A percentile compares a stretch with the other conserved stretches of the same genome.
These are phyloP conservation scores for Benincasa hispida DNA, from an alignment of 306 rosid genomes.

Conservation along the genomic window DNA sequence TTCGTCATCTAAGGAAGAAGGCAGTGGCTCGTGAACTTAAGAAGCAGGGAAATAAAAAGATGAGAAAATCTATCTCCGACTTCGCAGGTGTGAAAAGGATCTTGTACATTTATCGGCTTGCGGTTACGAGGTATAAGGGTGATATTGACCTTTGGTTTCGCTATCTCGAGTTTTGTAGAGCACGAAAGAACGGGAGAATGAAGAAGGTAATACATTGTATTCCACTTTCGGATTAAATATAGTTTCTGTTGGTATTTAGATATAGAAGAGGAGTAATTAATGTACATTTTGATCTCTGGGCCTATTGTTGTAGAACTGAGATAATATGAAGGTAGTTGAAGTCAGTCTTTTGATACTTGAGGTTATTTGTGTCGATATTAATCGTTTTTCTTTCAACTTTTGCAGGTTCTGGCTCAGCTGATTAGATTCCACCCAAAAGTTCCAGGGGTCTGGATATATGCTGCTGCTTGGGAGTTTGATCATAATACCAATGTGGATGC, in stretches of 20 bases:
- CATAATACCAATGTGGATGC: slow-evolving; percentile 60
- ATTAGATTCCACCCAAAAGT: slow-evolving; percentile 82
- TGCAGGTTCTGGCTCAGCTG: slow-evolving; percentile 63
- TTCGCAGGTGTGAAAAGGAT: slow-evolving; percentile 31
- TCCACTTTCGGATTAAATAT: neutral
- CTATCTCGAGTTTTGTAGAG: slow-evolving; percentile 61
- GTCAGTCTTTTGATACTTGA: neutral
- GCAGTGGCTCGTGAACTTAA: slow-evolving; percentile 19
- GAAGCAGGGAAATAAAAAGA: slow-evolving; percentile 23
- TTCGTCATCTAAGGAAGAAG: slow-evolving; percentile 33
- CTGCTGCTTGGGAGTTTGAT: slow-evolving; percentile 99
- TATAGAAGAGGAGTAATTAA: neutral
- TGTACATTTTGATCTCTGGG: neutral
- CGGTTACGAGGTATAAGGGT: slow-evolving; percentile 32
- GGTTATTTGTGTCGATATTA: neutral
- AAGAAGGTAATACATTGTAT: slow-evolving; percentile 34
- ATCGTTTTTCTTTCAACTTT: neutral
- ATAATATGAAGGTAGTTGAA: neutral
- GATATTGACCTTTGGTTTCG: slow-evolving; percentile 50
- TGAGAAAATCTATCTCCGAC: slow-evolving; percentile 32
- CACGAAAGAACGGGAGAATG: slow-evolving; percentile 59
- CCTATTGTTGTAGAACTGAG: neutral
- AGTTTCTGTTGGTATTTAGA: neutral
- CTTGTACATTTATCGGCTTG: slow-evolving; percentile 28
- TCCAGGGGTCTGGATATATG: slow-evolving; percentile 85